These are phyloP conservation scores for Candida smagusa DNA, from an alignment of 1,139 yeast species.

Conservation along the genomic window DNA sequence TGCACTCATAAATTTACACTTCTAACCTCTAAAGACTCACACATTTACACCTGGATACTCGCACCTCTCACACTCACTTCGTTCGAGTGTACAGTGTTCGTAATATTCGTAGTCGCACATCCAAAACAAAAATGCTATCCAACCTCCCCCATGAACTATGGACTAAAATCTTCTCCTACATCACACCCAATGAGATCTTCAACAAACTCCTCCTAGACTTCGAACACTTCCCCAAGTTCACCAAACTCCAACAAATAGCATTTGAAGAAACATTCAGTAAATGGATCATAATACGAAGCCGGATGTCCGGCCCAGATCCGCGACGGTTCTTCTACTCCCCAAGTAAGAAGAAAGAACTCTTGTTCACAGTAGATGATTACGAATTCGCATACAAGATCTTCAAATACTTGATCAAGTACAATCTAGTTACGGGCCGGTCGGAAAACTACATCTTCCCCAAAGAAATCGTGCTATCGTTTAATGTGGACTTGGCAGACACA, in stretches of 20 bases:
- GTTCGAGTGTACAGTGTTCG: no score
- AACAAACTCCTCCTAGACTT: slow-evolving; percentile 11
- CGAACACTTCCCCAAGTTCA: slow-evolving; percentile 1
- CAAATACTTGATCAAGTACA: slow-evolving; percentile 12
- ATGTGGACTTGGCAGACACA: slow-evolving; percentile 1
- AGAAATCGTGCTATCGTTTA: slow-evolving; percentile 11
- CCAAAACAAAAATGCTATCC: no score
- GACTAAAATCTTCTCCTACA: slow-evolving; percentile 8
- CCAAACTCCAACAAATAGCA: slow-evolving; percentile 6
- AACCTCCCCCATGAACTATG: slow-evolving; percentile 14
- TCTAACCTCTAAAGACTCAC: no score
- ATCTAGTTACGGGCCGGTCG: slow-evolving; percentile 5
- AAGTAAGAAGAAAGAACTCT: slow-evolving; percentile 1
- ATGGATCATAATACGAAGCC: slow-evolving; percentile 4
- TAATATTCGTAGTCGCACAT: no score
- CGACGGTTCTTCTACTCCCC: slow-evolving; percentile 11
- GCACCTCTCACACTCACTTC: no score
- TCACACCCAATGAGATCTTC: slow-evolving; percentile 12
- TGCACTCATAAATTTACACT: no score
- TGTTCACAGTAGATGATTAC: slow-evolving; percentile 12
- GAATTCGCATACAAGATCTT: slow-evolving; percentile 13
- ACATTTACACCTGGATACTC: no score
- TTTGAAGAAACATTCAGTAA: slow-evolving; percentile 6
- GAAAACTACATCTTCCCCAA: slow-evolving; percentile 12
- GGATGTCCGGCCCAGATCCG: slow-evolving; percentile 6